Percentiles rank a stretch among this genome's conserved stretches.
Evolutionary conservation across 352 stramenopile species (phyloP).

Genomic region (Pythium utonaiense): DNA sequence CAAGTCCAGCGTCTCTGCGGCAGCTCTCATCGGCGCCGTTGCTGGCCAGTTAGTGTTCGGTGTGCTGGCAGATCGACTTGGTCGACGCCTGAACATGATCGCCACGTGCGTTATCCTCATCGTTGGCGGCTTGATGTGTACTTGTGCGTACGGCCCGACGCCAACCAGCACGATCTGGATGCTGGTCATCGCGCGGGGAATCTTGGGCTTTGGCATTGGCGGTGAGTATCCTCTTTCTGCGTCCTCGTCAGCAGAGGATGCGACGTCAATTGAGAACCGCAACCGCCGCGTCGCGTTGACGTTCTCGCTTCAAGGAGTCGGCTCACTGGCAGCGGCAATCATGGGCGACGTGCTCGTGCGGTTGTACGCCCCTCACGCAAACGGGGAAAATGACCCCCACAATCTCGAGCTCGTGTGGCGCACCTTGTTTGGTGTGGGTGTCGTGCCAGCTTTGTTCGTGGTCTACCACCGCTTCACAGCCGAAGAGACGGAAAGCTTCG

Average conservation of each 20-base stretch:
- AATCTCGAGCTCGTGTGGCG: conserved; percentile 67
- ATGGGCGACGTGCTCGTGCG: conserved; percentile 61
- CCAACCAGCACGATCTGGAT: conserved; percentile 50
- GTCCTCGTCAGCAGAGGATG: conserved; percentile 49
- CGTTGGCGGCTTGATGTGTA: conserved; percentile 59
- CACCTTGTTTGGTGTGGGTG: conserved; percentile 55
- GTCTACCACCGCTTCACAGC: conserved; percentile 62
- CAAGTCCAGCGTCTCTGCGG: conserved; percentile 30
- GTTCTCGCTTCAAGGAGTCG: conserved; percentile 65
- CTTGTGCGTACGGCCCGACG: conserved; percentile 43
- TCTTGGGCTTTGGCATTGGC: conserved; percentile 63
- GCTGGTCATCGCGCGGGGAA: conserved; percentile 48
- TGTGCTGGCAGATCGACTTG: conserved; percentile 58
- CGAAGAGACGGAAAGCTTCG: conserved; percentile 52
- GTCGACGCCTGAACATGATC: conserved; percentile 66
- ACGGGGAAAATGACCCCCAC: conserved; percentile 31
- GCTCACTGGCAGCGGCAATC: conserved; percentile 48
- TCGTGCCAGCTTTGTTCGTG: conserved; percentile 55
- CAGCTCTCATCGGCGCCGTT: conserved; percentile 30
- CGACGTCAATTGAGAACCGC: conserved; percentile 35
- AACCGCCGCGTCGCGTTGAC: conserved; percentile 50
- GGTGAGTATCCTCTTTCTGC: conserved; percentile 54
- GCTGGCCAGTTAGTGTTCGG: conserved; percentile 53
- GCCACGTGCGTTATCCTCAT: conserved; percentile 63
- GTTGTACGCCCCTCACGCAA: conserved; percentile 33